phyloP scores from a whole-genome alignment of 805 yeast species.

The Metschnikowia orientalis region DNA sequence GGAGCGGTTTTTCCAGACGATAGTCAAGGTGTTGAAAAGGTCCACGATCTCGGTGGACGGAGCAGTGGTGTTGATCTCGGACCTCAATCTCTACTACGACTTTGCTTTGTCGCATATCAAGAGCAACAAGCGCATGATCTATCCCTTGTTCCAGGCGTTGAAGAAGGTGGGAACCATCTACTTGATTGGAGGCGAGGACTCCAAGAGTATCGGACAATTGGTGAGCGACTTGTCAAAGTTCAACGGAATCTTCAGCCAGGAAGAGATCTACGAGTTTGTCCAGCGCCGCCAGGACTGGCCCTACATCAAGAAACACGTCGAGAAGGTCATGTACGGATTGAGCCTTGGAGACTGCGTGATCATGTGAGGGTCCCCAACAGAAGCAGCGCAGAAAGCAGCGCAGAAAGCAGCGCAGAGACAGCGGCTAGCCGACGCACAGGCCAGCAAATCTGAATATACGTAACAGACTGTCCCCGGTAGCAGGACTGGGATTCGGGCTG shows the following conservation, averaged over 20 bases:
- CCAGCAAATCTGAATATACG: no score
- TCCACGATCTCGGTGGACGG: slow-evolving; percentile 71
- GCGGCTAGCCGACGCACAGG: no score
- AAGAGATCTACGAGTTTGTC: slow-evolving; percentile 90
- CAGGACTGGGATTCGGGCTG: no score
- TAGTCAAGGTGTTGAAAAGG: slow-evolving; percentile 75
- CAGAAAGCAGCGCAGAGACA: no score
- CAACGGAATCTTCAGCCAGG: slow-evolving; percentile 85
- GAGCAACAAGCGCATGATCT: slow-evolving; percentile 60
- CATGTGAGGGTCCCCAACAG: slow-evolving; percentile 27
- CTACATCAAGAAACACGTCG: slow-evolving; percentile 70
- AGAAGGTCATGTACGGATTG: slow-evolving; percentile 91
- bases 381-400: neutral
- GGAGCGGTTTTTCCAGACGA: slow-evolving; percentile 69
- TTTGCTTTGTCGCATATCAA: slow-evolving; percentile 50
- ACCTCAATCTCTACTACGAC: slow-evolving; percentile 71
- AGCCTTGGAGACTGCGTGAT: slow-evolving; percentile 73
- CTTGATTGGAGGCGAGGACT: slow-evolving; percentile 64
- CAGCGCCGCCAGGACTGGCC: slow-evolving; percentile 87
- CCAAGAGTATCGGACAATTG: slow-evolving; percentile 78
- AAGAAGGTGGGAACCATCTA: slow-evolving; percentile 83
- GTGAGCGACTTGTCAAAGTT: slow-evolving; percentile 81
- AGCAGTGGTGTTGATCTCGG: slow-evolving; percentile 76
- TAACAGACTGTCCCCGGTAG: no score
- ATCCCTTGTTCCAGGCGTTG: slow-evolving; percentile 73